Evolutionary conservation across 805 yeast genomes (phyloP).

Genomic region (Wickerhamiella sorbophila): DNA sequence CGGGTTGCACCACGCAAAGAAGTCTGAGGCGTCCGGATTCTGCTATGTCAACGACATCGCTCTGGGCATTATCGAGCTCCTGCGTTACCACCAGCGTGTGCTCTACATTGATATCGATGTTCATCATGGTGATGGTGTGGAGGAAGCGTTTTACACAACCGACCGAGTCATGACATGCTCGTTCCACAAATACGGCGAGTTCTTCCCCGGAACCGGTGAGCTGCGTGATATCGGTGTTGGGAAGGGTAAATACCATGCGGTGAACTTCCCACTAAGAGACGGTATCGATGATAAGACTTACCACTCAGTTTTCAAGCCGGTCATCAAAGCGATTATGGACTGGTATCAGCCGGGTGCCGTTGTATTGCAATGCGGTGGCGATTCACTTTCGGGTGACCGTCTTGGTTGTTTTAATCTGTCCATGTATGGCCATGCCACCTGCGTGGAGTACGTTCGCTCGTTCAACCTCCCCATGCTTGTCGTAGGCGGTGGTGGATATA

Average conservation of each 20-base stretch:
- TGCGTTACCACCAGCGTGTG: conserved; percentile 84
- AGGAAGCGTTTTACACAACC: conserved; percentile 88
- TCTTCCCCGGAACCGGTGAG: conserved; percentile 95
- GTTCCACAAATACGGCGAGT: conserved; percentile 91
- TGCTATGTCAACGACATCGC: conserved; percentile 94
- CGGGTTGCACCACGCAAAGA: conserved; percentile 93
- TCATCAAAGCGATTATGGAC: conserved; percentile 73
- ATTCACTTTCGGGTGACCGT: conserved; percentile 83
- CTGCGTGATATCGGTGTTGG: conserved; percentile 82
- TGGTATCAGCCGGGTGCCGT: conserved; percentile 89
- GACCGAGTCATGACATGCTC: conserved; percentile 95
- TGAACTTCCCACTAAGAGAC: conserved; percentile 85
- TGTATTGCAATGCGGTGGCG: conserved; percentile 96
- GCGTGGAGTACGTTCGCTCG: conserved; percentile 77
- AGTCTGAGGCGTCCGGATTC: conserved; percentile 86
- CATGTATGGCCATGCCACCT: conserved; percentile 88
- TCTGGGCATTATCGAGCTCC: conserved; percentile 65
- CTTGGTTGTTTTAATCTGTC: conserved; percentile 87
- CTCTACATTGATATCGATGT: conserved; percentile 87
- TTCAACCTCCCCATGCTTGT: conserved; percentile 85
- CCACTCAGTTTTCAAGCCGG: conserved; percentile 50
- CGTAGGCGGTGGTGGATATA: conserved; percentile 96
- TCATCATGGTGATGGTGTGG: conserved; percentile 97
- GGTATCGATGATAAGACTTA: conserved; percentile 92
- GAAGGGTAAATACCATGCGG: conserved; percentile 72